These are phyloP conservation scores for Picochlorum sp. DNA, from an alignment of 139 green algal genomes.

Conservation along the genomic window DNA sequence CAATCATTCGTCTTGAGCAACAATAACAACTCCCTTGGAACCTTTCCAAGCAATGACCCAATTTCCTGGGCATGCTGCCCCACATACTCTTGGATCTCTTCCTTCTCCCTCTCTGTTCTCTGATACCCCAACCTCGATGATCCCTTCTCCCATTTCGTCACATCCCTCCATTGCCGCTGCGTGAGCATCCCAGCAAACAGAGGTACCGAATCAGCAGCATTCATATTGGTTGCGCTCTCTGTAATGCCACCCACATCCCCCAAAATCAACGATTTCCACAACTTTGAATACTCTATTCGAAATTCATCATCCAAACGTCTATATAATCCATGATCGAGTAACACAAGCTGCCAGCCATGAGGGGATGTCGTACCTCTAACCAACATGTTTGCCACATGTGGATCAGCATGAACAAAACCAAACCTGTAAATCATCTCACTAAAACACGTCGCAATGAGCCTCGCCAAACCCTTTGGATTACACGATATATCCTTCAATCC, in stretches of 20 bases:
- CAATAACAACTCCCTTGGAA: conserved; percentile 81
- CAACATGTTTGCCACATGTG: conserved; percentile 54
- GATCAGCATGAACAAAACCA: conserved; percentile 59
- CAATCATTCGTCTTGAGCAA: conserved; percentile 96
- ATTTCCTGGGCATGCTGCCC: conserved; percentile 64
- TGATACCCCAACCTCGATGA: not conserved
- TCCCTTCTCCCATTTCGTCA: conserved; percentile 22
- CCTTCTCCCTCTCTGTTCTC: conserved; percentile 27
- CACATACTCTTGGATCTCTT: conserved; percentile 50
- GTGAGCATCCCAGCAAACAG: conserved; percentile 91
- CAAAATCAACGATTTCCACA: conserved; percentile 79
- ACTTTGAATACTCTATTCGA: conserved; percentile 57
- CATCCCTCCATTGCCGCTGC: conserved; percentile 68
- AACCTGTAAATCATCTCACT: conserved; percentile 77
- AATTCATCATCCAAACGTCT: conserved; percentile 44
- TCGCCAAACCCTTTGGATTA: conserved; percentile 41
- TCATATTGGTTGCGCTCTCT: conserved; percentile 49
- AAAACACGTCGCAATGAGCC: conserved; percentile 68
- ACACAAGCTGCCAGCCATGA: conserved; percentile 56
- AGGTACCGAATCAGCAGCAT: conserved; percentile 59
- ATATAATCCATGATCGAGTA: conserved; percentile 86
- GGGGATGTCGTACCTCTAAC: conserved; percentile 33
- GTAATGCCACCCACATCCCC: conserved; percentile 14
- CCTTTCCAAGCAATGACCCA: conserved; percentile 56
- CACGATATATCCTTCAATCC: conserved; percentile 23